Base-by-base conservation (phyloP, 2,329 filamentous ascomycete species). In the Ceratocystis diversiconidia region DNA sequence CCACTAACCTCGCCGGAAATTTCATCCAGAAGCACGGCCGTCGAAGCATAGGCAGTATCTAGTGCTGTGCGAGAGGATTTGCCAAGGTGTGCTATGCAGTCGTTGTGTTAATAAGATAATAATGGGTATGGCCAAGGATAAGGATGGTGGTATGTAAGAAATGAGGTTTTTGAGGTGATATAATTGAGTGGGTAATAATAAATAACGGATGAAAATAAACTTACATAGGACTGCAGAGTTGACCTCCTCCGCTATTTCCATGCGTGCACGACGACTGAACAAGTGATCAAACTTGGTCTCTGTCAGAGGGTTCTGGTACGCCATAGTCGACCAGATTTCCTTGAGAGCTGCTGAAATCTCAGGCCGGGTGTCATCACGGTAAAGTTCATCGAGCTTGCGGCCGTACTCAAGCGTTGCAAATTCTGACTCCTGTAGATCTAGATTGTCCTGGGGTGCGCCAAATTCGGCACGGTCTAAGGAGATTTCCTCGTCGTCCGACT, bases 211-310 rank as follows among this genome's bases (percentile, higher is more conserved):
- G 25, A 41, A 64, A 68, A 4, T 65, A 17, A 19, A 80, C 85
- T 77, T 78, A 95, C 91, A 85, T 68, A 99, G 75, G 71, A 99
- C 96, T 60, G 90, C 92, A 68, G 90, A 89, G 75, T 97, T 97
- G 66, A 99, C 79, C 74, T 96, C 92, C 76, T 99, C 94, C 7
- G 92, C 92, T 50, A 97, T 90, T 19, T 84, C 80, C 19, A 86
- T 83, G 55, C 94, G 80, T 1, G 89, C 90, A 63, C 82, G 83
- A 48, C 82, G 80, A 71, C 95, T 89, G 66, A 99, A 78, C 67
- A 96, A 77, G 72, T 90, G 87, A 17, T 87, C 86, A 67, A 96
- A 82, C 67, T 87, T 83, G 61, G 82, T 80, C 68, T 89, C 90
- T 70, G 86, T 84, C 17, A 88, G 80, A 0, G 92, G 89, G 72